phyloP scores from a whole-genome alignment of 1,284 basidiomycete genomes.

The Ustilago shanxiensis region DNA sequence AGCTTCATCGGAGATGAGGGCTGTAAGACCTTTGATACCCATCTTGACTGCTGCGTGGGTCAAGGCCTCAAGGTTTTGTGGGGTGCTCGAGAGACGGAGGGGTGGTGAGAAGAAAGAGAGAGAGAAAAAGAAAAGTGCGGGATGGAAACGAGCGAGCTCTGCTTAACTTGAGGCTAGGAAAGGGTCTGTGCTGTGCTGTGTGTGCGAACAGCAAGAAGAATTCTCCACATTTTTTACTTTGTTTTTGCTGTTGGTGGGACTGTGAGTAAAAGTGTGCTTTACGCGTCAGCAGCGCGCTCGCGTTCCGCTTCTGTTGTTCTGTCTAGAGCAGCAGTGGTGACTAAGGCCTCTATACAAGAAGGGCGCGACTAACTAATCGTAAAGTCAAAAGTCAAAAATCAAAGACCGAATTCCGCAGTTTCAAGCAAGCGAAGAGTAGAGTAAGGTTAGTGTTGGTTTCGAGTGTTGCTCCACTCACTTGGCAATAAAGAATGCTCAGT shows the following conservation, averaged over 20 bases:
- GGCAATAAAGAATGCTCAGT: neutral
- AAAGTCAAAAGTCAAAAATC: neutral
- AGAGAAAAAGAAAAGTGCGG: neutral
- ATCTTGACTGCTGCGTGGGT: slow-evolving; percentile 11
- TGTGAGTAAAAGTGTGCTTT: too few relatives aligned
- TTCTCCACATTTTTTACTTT: slow-evolving; percentile 13
- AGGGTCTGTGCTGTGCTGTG: neutral
- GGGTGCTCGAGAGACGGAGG: neutral
- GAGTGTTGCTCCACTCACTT: slow-evolving; percentile 1
- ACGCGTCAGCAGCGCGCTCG: slow-evolving; percentile 14
- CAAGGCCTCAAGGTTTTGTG: too few relatives aligned
- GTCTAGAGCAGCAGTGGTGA: too few relatives aligned
- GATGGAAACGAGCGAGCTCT: neutral
- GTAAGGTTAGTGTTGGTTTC: too few relatives aligned
- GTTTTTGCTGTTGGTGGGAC: neutral
- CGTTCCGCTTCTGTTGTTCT: slow-evolving; percentile 2
- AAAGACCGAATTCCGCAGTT: slow-evolving; percentile 1
- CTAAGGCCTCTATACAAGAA: neutral
- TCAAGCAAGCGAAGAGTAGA: too few relatives aligned
- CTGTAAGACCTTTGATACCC: slow-evolving; percentile 80
- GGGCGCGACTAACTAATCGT: too few relatives aligned
- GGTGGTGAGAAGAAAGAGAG: neutral
- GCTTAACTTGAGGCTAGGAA: slow-evolving; percentile 6
- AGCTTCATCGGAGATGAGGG: slow-evolving; percentile 85
- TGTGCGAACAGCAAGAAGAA: neutral